phyloP scores from a whole-genome alignment of 1,139 yeast species.

The Yamadazyma dendronema region DNA sequence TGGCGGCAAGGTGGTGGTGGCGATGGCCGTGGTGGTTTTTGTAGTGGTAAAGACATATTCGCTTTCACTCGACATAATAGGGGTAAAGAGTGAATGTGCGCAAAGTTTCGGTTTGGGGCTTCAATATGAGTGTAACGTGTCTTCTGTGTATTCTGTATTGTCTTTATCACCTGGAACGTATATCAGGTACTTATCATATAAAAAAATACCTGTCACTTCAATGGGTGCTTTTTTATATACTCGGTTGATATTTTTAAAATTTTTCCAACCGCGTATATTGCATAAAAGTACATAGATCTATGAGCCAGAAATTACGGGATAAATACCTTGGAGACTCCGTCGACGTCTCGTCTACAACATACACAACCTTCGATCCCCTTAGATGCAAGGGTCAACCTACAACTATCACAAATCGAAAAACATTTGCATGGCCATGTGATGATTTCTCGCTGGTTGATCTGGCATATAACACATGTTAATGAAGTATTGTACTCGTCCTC shows the following conservation, averaged over 20 bases:
- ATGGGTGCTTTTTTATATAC: no score
- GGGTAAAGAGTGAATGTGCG: background rate
- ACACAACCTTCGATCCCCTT: slow-evolving; percentile 80
- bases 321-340: slow-evolving; percentile 50
- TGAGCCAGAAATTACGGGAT: slow-evolving; percentile 36
- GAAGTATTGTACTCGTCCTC: slow-evolving; percentile 11
- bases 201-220: no score
- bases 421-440: slow-evolving; percentile 94
- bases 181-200: no score
- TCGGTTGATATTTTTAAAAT: background rate
- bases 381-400: slow-evolving; percentile 73
- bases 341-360: slow-evolving; percentile 76
- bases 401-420: slow-evolving; percentile 81
- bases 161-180: no score
- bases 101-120: no score
- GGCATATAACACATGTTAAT: slow-evolving; percentile 77
- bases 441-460: slow-evolving; percentile 67
- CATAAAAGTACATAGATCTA: background rate
- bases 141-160: no score
- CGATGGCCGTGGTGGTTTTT: slow-evolving; percentile 24
- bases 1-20: slow-evolving; percentile 35
- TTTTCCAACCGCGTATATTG: background rate
- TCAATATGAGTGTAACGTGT: no score
- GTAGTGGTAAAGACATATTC: slow-evolving; percentile 18
- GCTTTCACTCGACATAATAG: slow-evolving; percentile 10